Base-by-base conservation (phyloP, 768 basidiomycete genomes). In the Asterophora parasitica region DNA sequence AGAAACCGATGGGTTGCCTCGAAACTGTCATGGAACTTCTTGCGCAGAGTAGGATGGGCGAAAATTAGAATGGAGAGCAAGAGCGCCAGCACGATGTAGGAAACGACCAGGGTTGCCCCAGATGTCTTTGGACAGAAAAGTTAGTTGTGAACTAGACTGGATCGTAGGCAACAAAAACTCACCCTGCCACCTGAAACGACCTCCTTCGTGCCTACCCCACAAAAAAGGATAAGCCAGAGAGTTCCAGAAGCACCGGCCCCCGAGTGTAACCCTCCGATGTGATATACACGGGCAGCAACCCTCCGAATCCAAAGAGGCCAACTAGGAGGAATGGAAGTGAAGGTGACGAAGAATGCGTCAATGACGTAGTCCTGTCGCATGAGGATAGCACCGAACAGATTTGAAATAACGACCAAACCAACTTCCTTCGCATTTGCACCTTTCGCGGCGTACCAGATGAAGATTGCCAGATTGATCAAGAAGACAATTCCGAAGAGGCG, bases 191-290 rank as follows among this genome's bases (percentile, higher is more conserved):
- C 64, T 19, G 65, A 53, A 16, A 73, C 56, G 26, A 75, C 52
- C 53, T 80, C 78, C 52, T 67, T 71, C 0, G 79, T 80, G 0
- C 76, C 77, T 54, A 75, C 72, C 11, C 60, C 74, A 34, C 74
- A 69, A 54, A 79, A 76, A 1, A 75, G 58, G 33, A 70, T 66
- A 15, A 81, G 56, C 80, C 80, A 82, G 1, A 79, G 64, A 0
- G 74, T 61, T 1, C 77, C 79, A 20, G 78, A 78, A n/a, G 76
- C 68, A 10, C 74, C 79, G 56, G 71, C 75, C n/a, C 79, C 79
- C 11, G 77, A 79, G 57, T 82, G 80, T n/a, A 81, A 62, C 54
- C 80, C 80, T 19, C 80, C 80, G 38, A 81, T 79, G 44, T 78
- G 76, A 51, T 23, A 23, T 23, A 23, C 23, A 23, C 23, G 23